phyloP scores from a whole-genome alignment of 148 eudicot species.

The Fagopyrum homotropicum region DNA sequence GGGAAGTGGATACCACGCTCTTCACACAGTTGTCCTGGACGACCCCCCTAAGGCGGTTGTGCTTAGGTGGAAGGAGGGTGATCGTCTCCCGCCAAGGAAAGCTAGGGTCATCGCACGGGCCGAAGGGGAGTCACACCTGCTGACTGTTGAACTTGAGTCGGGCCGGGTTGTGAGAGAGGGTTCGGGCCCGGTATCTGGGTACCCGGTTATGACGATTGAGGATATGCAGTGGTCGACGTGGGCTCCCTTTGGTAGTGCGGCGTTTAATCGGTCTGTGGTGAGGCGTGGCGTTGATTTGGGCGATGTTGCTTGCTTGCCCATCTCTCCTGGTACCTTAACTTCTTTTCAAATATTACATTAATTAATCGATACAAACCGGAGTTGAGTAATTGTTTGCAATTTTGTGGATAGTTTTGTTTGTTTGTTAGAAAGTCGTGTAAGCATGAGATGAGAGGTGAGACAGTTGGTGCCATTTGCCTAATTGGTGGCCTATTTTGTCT shows the following conservation, averaged over 20 bases:
- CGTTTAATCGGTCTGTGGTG: conserved; percentile 64
- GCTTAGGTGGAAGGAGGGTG: conserved; percentile 57
- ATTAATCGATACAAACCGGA: too few relatives aligned
- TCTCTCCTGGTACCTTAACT: conserved; percentile 36
- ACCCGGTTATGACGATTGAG: conserved; percentile 86
- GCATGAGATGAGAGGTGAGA: too few relatives aligned
- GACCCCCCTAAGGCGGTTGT: conserved; percentile 61
- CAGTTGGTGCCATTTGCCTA: too few relatives aligned
- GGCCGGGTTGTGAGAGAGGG: conserved; percentile 35
- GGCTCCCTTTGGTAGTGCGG: conserved; percentile 59
- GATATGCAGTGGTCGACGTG: conserved; percentile 61
- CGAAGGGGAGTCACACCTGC: conserved; percentile 35
- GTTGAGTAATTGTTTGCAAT: not conserved
- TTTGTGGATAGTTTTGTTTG: not conserved
- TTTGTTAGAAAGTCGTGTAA: not conserved
- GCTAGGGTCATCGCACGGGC: conserved; percentile 78
- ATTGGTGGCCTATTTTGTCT: too few relatives aligned
- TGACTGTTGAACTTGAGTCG: conserved; percentile 41
- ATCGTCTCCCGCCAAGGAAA: conserved; percentile 50
- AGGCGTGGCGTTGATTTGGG: conserved; percentile 63
- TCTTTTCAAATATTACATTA: too few relatives aligned
- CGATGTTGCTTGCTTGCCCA: conserved; percentile 80
- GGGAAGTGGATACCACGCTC: conserved; percentile 28
- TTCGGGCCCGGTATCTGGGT: conserved; percentile 41
- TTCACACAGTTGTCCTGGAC: conserved; percentile 72